Evolutionary conservation across 2,329 filamentous ascomycete species (phyloP), one percentile per base, ranked within the genome.

Genomic region (Fusarium sp.): DNA sequence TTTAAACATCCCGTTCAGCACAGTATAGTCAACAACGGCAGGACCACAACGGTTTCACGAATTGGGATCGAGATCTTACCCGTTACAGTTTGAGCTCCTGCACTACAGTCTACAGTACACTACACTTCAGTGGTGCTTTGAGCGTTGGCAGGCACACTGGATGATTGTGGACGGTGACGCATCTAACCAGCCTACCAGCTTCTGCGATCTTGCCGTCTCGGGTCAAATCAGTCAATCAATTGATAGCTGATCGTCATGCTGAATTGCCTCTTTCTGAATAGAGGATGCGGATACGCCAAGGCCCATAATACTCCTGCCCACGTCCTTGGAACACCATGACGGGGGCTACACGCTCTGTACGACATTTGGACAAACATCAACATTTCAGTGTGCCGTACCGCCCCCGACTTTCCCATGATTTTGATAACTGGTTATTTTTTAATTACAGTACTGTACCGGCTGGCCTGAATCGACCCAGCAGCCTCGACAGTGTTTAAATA

Each of bases 31-130:
- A 38, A 44, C 49, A 32, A 64, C 56, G 46, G 24, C 43, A 27
- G 24, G 34, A 42, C 61, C 59, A 44, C 20, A 47, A 71, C 68
- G 49, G 68, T 69, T 72, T 71, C 62, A 73, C 59, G 56, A 58
- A 64, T 64, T 68, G 66, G 72, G 72, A 77, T 77, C 74, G 75
- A 77, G 75, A 77, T 77, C 73, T 72, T 63, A 46, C 54, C 66
- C 61, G 44, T 56, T 71, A 58, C 50, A 63, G 63, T 63, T 46
- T 51, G 45, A 65, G 60, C 54, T 68, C 49, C 59, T 69, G 56
- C 52, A 49, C 55, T 71, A 45, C 24, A 20, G 34, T 34, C 18
- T 40, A 42, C 34, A 46, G 15, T 46, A 46, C 50, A n/a, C 22
- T 32, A 38, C 68, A 29, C 49, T 66, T 60, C 63, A 34, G 42